Percentiles rank a stretch among this genome's conserved stretches.
Evolutionary conservation across 345 rosid species (phyloP).

Genomic region (Rhizophora mangle): DNA sequence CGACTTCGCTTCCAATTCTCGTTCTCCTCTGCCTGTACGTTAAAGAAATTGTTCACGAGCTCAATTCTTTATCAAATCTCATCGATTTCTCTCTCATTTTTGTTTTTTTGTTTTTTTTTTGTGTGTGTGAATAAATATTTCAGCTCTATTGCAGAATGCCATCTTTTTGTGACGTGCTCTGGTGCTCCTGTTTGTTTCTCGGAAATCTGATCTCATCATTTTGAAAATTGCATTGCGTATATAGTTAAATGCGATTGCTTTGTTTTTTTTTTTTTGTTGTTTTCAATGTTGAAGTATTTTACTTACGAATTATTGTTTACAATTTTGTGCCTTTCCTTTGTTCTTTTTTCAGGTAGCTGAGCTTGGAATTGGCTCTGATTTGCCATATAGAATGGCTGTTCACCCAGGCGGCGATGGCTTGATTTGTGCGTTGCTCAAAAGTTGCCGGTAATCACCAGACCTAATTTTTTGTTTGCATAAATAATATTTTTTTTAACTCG

Average conservation of each 20-base stretch:
- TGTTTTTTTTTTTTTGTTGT: not conserved
- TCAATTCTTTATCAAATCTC: not conserved
- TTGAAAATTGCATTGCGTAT: too few relatives aligned
- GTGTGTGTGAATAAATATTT: too few relatives aligned
- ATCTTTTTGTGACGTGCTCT: too few relatives aligned
- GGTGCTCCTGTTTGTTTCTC: too few relatives aligned
- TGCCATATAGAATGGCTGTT: slow-evolving; percentile 84
- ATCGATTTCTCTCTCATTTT: too few relatives aligned
- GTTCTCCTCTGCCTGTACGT: slow-evolving; percentile 63
- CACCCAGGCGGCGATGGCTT: slow-evolving; percentile 75
- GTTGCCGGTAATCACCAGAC: slow-evolving; percentile 54
- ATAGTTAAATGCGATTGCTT: too few relatives aligned
- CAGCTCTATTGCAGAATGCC: too few relatives aligned
- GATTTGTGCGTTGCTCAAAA: slow-evolving; percentile 59
- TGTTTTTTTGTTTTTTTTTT: too few relatives aligned
- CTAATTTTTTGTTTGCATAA: not conserved
- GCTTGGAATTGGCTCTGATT: slow-evolving; percentile 51
- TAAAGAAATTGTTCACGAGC: not conserved
- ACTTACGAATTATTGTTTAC: not conserved
- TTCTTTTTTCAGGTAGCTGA: slow-evolving; percentile 43
- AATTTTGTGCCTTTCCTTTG: not conserved
- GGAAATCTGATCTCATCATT: too few relatives aligned
- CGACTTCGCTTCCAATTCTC: slow-evolving; percentile 56
- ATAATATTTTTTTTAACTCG: too few relatives aligned
- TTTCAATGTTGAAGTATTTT: not conserved